Evolutionary conservation across 106 monocot genomes (phyloP), one percentile per base, ranked within the genome.

Genomic region (Acanthochlamys bracteata): DNA sequence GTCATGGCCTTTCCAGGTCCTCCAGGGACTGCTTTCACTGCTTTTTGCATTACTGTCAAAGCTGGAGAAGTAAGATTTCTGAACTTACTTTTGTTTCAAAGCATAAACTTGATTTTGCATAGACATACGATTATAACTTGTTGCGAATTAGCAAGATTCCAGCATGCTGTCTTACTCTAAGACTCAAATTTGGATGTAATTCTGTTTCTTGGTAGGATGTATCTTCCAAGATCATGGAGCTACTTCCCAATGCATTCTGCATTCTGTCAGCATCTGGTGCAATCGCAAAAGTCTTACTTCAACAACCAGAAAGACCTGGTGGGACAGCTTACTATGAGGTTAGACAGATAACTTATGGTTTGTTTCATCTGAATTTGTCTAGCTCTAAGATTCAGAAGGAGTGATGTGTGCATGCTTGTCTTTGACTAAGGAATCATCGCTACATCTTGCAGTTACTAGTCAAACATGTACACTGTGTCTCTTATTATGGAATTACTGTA

Each of bases 241-340:
- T 71, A 80, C 76, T 80, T 13, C 73, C 80, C 39, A 69, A 74
- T 19, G 71, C 84, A 24, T 63, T 84, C 7, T 84, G 84, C 59
- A 66, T 80, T 64, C 76, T 84, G 53, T 80, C 84, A 43, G 84
- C 84, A 23, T 80, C 71, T 47, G 80, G 84, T 70, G 76, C 80
- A 46, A 80, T 84, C 42, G 66, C 66, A 21, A 80, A 84, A 64
- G 84, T 80, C 20, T 76, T 76, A 41, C 76, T 84, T 65, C 80
- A 73, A 42, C 84, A 84, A 67, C 73, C 76, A 63, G 84, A 76
- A 64, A 84, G 70, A 20, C 80, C 80, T 41, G 80, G 84, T 55
- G 84, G 84, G 49, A 70, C 78, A 57, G 84, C 79, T 24, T 73
- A 79, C 39, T 76, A 79, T 59, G 79, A 84, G 84, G 84, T 83